Conservation (phyloP, 441 rosid species). For the Geranium incanum region DNA sequence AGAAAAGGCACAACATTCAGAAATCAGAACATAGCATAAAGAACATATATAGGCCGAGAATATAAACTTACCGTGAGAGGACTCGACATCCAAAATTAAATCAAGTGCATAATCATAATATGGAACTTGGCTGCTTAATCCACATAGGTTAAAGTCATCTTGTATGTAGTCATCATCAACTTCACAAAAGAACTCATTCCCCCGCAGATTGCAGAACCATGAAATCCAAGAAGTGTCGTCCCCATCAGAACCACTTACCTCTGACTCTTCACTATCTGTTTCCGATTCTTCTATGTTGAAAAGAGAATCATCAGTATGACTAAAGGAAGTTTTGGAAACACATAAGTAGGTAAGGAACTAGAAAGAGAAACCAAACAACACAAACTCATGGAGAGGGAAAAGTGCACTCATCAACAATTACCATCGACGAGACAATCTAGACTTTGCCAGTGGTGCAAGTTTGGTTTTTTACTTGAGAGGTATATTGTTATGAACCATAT, state of each 20-base stretch:
- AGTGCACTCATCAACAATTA: neutral
- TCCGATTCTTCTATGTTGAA: constrained; percentile 47
- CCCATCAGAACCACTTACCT: constrained; percentile 70
- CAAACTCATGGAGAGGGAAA: neutral
- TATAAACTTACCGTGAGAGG: constrained; percentile 53
- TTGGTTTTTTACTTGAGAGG: neutral
- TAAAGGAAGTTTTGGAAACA: constrained; percentile 6
- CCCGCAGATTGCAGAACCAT: constrained; percentile 69
- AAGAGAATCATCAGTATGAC: constrained; percentile 13
- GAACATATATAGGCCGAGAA: neutral
- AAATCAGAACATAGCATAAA: neutral
- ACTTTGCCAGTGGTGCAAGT: neutral
- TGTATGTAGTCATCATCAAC: constrained; percentile 76
- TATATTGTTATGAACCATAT: neutral
- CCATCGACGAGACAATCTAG: neutral
- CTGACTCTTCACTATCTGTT: constrained; percentile 66
- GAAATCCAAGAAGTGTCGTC: constrained; percentile 72
- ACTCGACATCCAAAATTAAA: constrained; percentile 67
- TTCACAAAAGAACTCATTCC: constrained; percentile 74
- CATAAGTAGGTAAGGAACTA: neutral
- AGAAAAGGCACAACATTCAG: neutral
- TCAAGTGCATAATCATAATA: constrained; percentile 76
- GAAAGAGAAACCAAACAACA: neutral
- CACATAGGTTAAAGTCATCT: constrained; percentile 70
- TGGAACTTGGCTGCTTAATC: constrained; percentile 71